These are phyloP conservation scores for Tylopilus rubrobrunneus DNA, from an alignment of 768 basidiomycete genomes.

Conservation along the genomic window DNA sequence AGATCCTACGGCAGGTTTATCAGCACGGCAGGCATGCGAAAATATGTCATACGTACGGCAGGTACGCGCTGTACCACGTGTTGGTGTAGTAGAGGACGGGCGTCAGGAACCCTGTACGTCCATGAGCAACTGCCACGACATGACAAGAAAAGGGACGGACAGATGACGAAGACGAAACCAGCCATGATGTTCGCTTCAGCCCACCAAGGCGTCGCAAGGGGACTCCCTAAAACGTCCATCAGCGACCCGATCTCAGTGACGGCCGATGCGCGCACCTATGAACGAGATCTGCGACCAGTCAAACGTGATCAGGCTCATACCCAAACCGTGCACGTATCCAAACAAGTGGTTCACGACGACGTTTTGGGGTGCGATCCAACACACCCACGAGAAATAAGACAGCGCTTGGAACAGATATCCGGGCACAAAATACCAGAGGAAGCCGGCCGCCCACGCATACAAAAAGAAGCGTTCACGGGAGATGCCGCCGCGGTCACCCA, in stretches of 20 bases:
- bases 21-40: neutral
- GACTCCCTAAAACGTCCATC: slow-evolving; percentile 27
- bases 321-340: slow-evolving; percentile 50
- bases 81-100: slow-evolving; percentile 70
- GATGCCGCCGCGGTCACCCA: slow-evolving; percentile 42
- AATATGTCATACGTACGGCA: slow-evolving; percentile 41
- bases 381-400: slow-evolving; percentile 56
- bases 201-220: slow-evolving; percentile 82
- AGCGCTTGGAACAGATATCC: slow-evolving; percentile 70
- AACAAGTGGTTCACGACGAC: slow-evolving; percentile 71
- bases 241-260: neutral
- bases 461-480: slow-evolving; percentile 52
- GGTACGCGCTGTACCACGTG: slow-evolving; percentile 51
- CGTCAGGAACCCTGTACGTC: slow-evolving; percentile 44
- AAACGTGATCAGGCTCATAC: slow-evolving; percentile 75
- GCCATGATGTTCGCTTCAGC: slow-evolving; percentile 65
- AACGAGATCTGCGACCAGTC: slow-evolving; percentile 71
- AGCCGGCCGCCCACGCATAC: slow-evolving; percentile 33
- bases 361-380: slow-evolving; percentile 71
- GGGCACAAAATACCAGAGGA: slow-evolving; percentile 57
- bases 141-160: slow-evolving; percentile 34
- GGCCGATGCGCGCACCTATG: slow-evolving; percentile 13
- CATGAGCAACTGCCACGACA: slow-evolving; percentile 51
- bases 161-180: slow-evolving; percentile 69
- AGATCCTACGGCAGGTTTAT: slow-evolving; percentile 39